A percentile compares a stretch with the other conserved stretches of the same genome.
phyloP scores from a whole-genome alignment of 257 asterid genomes.

The Ilex aquifolium region DNA sequence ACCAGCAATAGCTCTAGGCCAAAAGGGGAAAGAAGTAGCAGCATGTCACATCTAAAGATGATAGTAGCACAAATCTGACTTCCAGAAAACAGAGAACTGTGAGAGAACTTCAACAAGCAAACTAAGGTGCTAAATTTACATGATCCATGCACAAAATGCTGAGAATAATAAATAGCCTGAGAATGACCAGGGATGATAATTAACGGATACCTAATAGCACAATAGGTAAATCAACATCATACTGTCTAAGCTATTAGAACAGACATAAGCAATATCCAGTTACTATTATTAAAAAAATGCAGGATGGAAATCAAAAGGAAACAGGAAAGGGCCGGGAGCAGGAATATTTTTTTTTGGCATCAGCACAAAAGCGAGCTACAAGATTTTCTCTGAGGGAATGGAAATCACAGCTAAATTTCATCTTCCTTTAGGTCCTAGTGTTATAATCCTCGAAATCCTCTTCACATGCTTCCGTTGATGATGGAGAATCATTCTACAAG shows the following conservation, averaged over 20 bases:
- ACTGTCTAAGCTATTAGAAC: neutral
- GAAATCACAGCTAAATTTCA: neutral
- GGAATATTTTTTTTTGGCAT: neutral
- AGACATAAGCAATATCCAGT: neutral
- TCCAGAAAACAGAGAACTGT: conserved; percentile 25
- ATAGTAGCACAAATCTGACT: conserved; percentile 75
- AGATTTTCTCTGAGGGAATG: neutral
- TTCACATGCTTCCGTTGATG: neutral
- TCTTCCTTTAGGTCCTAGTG: neutral
- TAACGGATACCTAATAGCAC: neutral
- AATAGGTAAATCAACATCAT: neutral
- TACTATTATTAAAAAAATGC: neutral
- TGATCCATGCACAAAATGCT: neutral
- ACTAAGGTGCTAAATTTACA: neutral
- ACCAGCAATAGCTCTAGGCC: conserved; percentile 89
- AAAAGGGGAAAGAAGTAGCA: conserved; percentile 71
- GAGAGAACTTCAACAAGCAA: conserved; percentile 9
- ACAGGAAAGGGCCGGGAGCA: neutral
- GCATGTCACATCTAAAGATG: conserved; percentile 87
- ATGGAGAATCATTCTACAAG: neutral
- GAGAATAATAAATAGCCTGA: too few species aligned
- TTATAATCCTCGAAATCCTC: neutral
- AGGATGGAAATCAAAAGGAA: neutral
- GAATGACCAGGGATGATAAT: too few species aligned
- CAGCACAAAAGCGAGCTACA: neutral